A percentile compares a stretch with the other conserved stretches of the same genome.
Conservation (phyloP, 108 stramenopile species). For the Nitzschia sp. region DNA sequence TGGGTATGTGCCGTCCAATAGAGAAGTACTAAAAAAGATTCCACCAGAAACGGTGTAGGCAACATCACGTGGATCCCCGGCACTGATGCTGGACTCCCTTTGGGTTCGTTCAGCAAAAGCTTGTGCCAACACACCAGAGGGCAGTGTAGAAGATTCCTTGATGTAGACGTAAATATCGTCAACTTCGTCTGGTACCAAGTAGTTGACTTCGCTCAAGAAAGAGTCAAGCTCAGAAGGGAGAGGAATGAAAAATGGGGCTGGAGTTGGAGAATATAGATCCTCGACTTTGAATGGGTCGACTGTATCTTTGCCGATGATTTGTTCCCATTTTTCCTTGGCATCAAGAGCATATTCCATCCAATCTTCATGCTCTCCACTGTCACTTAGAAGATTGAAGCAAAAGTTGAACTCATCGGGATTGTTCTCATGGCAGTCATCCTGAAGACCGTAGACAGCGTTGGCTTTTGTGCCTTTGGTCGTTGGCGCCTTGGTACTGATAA, state of each 20-base stretch:
- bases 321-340: not conserved
- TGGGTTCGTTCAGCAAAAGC: not conserved
- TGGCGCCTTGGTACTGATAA: too few relatives aligned
- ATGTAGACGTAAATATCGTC: not conserved
- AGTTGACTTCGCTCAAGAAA: not conserved
- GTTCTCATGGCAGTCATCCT: slow-evolving; percentile 4
- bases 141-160: not conserved
- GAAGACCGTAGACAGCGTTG: not conserved
- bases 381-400: slow-evolving; percentile 1
- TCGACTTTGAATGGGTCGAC: not conserved
- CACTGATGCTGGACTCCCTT: not conserved
- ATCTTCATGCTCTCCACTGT: not conserved
- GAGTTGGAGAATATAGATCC: too few relatives aligned
- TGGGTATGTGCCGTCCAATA: not conserved
- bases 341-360: not conserved
- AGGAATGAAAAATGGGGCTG: not conserved
- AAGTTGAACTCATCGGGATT: not conserved
- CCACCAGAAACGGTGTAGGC: not conserved
- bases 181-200: not conserved
- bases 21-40: not conserved
- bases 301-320: not conserved
- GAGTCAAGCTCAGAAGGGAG: too few relatives aligned
- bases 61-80: not conserved
- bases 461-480: not conserved
- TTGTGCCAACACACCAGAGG: not conserved